Base-by-base conservation (phyloP, 345 rosid species). In the Aquilaria malaccensis region DNA sequence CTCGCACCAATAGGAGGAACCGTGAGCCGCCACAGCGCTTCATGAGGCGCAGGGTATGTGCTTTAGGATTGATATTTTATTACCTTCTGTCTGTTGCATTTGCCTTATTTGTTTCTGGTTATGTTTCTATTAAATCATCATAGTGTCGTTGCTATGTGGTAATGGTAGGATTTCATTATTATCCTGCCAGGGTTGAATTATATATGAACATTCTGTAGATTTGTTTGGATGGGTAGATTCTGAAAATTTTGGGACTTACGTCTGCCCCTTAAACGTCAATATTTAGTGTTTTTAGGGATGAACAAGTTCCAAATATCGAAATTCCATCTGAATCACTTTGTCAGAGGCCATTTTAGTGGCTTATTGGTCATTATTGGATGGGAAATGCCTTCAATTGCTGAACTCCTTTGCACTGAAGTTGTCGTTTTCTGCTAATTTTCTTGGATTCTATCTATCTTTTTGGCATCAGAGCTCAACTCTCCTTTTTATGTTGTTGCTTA, bases 1-100 rank as follows among this genome's bases (percentile, higher is more conserved):
- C 96, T 13, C 82, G 84, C 72, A 71, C 86, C 0, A 58, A 84
- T 54, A 80, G 98, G 61, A 83, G 96, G 66, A 79, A 78, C 14
- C 89, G 98, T 61, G 88, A 83, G 61, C 98, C 96, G 2, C 98
- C 96, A 0, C 86, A 83, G 62, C 93, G 98, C 49, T 91, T 84
- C 55, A 70, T 82, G 52, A 81, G 91, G 66, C 96, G 94, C 74
- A 78, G 85, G 84, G 98, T 91, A 70, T 14, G 65, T 48, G 31
- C 48, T 47, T 51, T 22, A 22, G 0, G 4, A 2, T 30, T 33
- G 9, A 11, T 12, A 41, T 47, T 51, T 60, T 30, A n/a, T 6
- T 29, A 31, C 9, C 3, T 7, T 45, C 37, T 60, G 1, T 30
- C 43, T 37, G 4, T 1, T 37, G 7, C 7, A 9, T 37, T 37